Evolutionary conservation across 208 protist species (phyloP).

Genomic region (Trypanosoma conorhini): DNA sequence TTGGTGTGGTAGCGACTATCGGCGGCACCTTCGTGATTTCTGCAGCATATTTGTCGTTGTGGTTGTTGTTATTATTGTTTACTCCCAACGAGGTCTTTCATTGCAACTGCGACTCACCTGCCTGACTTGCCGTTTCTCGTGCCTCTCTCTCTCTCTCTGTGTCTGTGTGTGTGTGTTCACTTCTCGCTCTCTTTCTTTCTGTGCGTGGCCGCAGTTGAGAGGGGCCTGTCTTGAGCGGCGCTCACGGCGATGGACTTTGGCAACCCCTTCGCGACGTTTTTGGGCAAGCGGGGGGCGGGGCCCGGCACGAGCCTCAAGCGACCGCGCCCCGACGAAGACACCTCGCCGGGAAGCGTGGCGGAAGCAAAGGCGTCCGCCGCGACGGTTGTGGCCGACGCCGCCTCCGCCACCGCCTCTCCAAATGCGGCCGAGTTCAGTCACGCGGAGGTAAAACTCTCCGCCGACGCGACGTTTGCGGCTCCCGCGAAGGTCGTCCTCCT

Average conservation of each 20-base stretch:
- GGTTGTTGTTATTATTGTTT: too few species aligned
- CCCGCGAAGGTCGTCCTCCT: slow-evolving; percentile 19
- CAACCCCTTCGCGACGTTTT: slow-evolving; percentile 20
- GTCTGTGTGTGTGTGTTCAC: background rate
- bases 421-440: slow-evolving; percentile 13
- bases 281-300: slow-evolving; percentile 11
- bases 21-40: background rate
- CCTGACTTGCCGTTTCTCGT: background rate
- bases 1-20: background rate
- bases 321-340: slow-evolving; percentile 5
- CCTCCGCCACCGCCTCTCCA: slow-evolving; percentile 5
- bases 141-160: background rate
- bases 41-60: slow-evolving; percentile 1
- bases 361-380: background rate
- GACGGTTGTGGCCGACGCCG: background rate
- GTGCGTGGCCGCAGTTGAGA: background rate
- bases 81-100: too few species aligned
- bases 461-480: background rate
- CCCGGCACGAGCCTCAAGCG: slow-evolving; percentile 6
- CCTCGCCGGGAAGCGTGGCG: background rate
- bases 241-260: slow-evolving; percentile 15
- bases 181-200: background rate
- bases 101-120: background rate
- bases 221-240: background rate
- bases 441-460: background rate